These are phyloP conservation scores for Phellopilus nigrolimitatus DNA, from an alignment of 1,284 basidiomycete species.

Conservation along the genomic window DNA sequence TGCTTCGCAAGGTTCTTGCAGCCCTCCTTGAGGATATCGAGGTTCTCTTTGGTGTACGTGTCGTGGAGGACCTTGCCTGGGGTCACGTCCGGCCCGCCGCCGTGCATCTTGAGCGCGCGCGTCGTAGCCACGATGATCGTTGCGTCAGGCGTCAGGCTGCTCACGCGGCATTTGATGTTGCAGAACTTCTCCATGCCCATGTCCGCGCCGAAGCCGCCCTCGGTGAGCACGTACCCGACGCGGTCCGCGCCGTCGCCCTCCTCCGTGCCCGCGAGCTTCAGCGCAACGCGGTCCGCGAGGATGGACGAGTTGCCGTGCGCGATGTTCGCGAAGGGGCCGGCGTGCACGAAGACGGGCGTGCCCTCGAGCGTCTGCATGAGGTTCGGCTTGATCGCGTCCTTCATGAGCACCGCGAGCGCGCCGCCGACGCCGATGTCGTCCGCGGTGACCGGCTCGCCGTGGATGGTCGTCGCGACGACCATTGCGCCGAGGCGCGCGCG, in stretches of 20 bases:
- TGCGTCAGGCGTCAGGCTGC: slow-evolving; percentile 90
- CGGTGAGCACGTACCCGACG: slow-evolving; percentile 94
- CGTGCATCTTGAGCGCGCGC: slow-evolving; percentile 98
- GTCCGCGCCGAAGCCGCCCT: slow-evolving; percentile 98
- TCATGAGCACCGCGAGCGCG: slow-evolving; percentile 95
- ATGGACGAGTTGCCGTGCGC: slow-evolving; percentile 99
- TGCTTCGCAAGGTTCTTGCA: slow-evolving; percentile 93
- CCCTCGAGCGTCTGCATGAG: slow-evolving; percentile 99
- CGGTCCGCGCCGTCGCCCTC: slow-evolving; percentile 79
- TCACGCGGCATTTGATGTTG: slow-evolving; percentile 98
- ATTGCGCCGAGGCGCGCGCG: slow-evolving; percentile 86
- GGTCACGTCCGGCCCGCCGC: slow-evolving; percentile 94
- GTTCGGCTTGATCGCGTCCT: slow-evolving; percentile 99
- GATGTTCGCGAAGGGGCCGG: slow-evolving; percentile 98
- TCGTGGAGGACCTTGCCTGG: slow-evolving; percentile 94
- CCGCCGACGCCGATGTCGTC: slow-evolving; percentile 97
- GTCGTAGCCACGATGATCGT: slow-evolving; percentile 96
- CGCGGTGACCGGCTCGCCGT: slow-evolving; percentile 89
- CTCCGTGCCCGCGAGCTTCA: slow-evolving; percentile 97
- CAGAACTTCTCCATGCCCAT: slow-evolving; percentile 99
- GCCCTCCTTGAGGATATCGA: slow-evolving; percentile 87
- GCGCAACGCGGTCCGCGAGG: slow-evolving; percentile 91
- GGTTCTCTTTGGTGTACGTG: slow-evolving; percentile 92
- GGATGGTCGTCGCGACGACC: slow-evolving; percentile 95
- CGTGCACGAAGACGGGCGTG: slow-evolving; percentile 98